A percentile compares a stretch with the other conserved stretches of the same genome.
Evolutionary conservation across 2,329 filamentous ascomycete genomes (phyloP).

Genomic region (Ophiognomonia clavigignenti-juglandacearum): DNA sequence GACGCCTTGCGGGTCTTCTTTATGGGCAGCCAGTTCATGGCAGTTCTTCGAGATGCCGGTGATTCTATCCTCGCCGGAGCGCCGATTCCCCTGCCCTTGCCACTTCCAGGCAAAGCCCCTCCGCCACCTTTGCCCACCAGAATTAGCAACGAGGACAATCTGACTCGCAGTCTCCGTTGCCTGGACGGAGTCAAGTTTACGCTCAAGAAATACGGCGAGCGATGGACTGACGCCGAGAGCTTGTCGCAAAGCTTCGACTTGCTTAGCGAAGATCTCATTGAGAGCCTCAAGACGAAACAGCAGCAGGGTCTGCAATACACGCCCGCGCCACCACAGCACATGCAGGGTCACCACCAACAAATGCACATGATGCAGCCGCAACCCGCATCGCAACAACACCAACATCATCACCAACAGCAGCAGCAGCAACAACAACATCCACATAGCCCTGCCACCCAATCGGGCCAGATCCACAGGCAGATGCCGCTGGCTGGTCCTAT

Average conservation of each 20-base stretch:
- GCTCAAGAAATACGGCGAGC: constrained; percentile 50
- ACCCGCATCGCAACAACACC: constrained; percentile 3
- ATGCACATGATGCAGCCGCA: constrained; percentile 3
- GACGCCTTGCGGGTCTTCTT: constrained; percentile 83
- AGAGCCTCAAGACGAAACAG: constrained; percentile 35
- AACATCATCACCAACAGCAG: constrained; percentile 5
- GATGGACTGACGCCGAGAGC: constrained; percentile 53
- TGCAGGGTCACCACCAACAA: constrained; percentile 13
- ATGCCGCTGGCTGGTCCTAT: constrained; percentile 6
- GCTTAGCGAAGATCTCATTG: constrained; percentile 40
- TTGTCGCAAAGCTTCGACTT: constrained; percentile 50
- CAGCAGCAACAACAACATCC: constrained; percentile 12
- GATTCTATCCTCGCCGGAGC: constrained; percentile 51
- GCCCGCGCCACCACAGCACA: constrained; percentile 27
- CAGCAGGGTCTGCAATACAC: constrained; percentile 26
- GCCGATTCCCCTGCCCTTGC: constrained; percentile 37
- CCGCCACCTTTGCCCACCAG: constrained; percentile 50
- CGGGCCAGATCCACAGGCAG: constrained; percentile 6
- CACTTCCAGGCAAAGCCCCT: constrained; percentile 40
- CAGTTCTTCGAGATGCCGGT: constrained; percentile 53
- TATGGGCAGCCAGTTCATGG: constrained; percentile 59
- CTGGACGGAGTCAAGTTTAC: constrained; percentile 50
- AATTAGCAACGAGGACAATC: constrained; percentile 40
- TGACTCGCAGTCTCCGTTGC: constrained; percentile 51
- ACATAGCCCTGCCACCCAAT: constrained; percentile 8